These are phyloP conservation scores for Citrullus colocynthis DNA, from an alignment of 306 rosid species.

Conservation along the genomic window DNA sequence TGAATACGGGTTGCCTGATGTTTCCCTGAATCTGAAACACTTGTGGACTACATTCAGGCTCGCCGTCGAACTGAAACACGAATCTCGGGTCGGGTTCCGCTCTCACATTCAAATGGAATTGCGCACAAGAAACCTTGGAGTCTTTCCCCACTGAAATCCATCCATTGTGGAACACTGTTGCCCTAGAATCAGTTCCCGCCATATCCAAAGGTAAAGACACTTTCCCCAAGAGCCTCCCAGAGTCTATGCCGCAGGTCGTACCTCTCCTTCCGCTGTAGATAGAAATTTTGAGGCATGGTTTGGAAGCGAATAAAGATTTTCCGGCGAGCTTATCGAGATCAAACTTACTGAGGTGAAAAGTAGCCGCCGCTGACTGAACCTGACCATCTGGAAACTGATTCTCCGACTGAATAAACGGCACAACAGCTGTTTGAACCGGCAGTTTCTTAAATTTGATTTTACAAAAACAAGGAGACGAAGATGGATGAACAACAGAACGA, in stretches of 20 bases:
- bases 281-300: slow-evolving; percentile 35
- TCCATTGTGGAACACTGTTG: slow-evolving; percentile 38
- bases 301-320: slow-evolving; percentile 31
- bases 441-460: slow-evolving; percentile 49
- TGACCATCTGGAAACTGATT: slow-evolving; percentile 31
- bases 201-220: slow-evolving; percentile 45
- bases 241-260: slow-evolving; percentile 46
- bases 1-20: slow-evolving; percentile 56
- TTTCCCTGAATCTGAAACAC: slow-evolving; percentile 64
- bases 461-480: slow-evolving; percentile 67
- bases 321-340: slow-evolving; percentile 35
- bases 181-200: slow-evolving; percentile 30
- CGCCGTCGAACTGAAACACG: slow-evolving; percentile 68
- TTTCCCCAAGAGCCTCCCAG: slow-evolving; percentile 37
- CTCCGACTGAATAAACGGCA: slow-evolving; percentile 42
- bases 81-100: slow-evolving; percentile 66
- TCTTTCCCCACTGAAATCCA: slow-evolving; percentile 58
- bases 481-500: slow-evolving; percentile 58
- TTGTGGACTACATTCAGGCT: slow-evolving; percentile 67
- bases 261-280: slow-evolving; percentile 52
- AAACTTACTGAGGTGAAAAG: slow-evolving; percentile 48
- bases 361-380: slow-evolving; percentile 30
- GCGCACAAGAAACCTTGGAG: slow-evolving; percentile 36
- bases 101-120: slow-evolving; percentile 54
- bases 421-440: slow-evolving; percentile 43